These are phyloP conservation scores for Ascochyta fabae DNA, from an alignment of 2,329 filamentous ascomycete genomes.

Conservation along the genomic window DNA sequence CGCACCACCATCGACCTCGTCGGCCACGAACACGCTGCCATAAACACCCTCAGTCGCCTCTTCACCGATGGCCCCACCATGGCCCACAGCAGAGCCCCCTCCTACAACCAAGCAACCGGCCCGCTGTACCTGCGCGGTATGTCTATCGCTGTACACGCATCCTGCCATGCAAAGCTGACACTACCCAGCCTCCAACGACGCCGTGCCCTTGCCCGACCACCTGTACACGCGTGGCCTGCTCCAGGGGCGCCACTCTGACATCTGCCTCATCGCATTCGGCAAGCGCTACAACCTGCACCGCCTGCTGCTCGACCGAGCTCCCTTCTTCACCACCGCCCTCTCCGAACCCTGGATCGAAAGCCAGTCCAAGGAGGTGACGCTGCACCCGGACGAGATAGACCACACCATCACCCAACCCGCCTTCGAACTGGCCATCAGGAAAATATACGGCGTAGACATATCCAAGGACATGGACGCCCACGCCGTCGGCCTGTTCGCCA, in stretches of 20 bases:
- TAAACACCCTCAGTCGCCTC: conserved; percentile 53
- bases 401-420: conserved; percentile 59
- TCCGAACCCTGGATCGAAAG: conserved; percentile 64
- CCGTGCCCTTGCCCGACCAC: conserved; percentile 57
- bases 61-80: conserved; percentile 51
- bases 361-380: conserved; percentile 57
- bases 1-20: conserved; percentile 36
- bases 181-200: conserved; percentile 41
- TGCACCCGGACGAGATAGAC: conserved; percentile 62
- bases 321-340: conserved; percentile 62
- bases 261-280: conserved; percentile 60
- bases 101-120: conserved; percentile 49
- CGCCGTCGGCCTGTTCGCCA: conserved; percentile 62
- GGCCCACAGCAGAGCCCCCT: conserved; percentile 50
- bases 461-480: conserved; percentile 58
- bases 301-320: conserved; percentile 61
- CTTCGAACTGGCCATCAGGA: conserved; percentile 62
- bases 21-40: conserved; percentile 48
- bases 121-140: conserved; percentile 44
- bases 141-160: not conserved
- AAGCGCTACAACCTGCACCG: conserved; percentile 61
- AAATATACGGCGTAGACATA: conserved; percentile 60
- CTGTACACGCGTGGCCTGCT: conserved; percentile 60
- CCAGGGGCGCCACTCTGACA: conserved; percentile 61
- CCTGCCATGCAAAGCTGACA: conserved; percentile 18